These are phyloP conservation scores for Penicillium bovifimosum DNA, from an alignment of 495 filamentous ascomycete genomes.

Conservation along the genomic window DNA sequence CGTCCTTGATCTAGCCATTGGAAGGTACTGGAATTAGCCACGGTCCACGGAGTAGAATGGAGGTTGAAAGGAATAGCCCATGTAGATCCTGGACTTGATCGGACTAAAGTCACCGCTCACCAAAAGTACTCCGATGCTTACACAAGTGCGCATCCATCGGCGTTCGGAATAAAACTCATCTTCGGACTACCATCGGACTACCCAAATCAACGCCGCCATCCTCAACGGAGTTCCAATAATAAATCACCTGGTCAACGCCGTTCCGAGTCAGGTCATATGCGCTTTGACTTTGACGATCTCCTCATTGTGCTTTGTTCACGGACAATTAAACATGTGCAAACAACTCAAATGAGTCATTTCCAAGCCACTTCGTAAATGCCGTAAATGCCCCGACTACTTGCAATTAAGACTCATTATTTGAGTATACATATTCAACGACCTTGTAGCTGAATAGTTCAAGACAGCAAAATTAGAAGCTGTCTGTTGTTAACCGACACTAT, in stretches of 20 bases:
- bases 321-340: background rate
- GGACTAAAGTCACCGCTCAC: background rate
- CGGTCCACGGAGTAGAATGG: background rate
- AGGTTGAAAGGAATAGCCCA: background rate
- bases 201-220: background rate
- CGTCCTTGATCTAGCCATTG: background rate
- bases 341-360: conserved; percentile 9
- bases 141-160: too few species aligned
- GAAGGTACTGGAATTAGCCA: background rate
- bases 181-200: conserved; percentile 1
- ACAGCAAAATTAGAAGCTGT: too few species aligned
- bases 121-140: background rate
- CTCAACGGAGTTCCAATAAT: background rate
- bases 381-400: too few species aligned
- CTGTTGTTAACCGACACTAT: too few species aligned
- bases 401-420: too few species aligned
- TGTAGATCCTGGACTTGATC: background rate
- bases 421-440: too few species aligned
- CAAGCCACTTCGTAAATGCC: conserved; percentile 11
- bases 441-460: too few species aligned
- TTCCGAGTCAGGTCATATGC: background rate
- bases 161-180: background rate
- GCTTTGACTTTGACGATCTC: background rate
- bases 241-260: background rate
- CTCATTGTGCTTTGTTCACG: too few species aligned